Percentiles rank a stretch among this genome's conserved stretches.
Conservation (phyloP, 2,329 filamentous ascomycete species). For the Metarhizium humberi region DNA sequence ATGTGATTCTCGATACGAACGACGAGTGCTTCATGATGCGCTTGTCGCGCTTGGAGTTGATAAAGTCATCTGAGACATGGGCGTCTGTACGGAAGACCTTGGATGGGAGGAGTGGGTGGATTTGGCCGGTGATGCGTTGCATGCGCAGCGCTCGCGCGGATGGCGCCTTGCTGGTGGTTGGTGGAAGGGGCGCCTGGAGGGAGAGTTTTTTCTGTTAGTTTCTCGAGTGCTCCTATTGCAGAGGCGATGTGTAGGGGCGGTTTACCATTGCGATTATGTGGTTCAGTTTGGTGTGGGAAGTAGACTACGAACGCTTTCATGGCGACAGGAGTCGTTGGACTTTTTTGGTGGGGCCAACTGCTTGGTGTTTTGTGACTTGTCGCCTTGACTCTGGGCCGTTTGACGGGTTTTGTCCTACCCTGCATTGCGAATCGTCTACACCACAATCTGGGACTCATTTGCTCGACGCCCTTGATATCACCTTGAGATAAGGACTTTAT, state of each 20-base stretch:
- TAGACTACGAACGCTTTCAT: too few species aligned
- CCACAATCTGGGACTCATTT: not conserved
- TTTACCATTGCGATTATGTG: not conserved
- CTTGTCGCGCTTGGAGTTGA: constrained; percentile 74
- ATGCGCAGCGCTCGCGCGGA: constrained; percentile 48
- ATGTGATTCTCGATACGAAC: constrained; percentile 69
- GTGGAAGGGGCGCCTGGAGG: constrained; percentile 20
- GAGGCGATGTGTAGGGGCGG: not conserved
- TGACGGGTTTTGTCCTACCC: not conserved
- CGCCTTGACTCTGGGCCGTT: not conserved
- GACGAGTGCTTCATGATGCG: constrained; percentile 70
- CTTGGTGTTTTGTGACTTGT: not conserved
- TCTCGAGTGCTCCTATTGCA: not conserved
- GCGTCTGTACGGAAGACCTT: constrained; percentile 43
- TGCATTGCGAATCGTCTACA: not conserved
- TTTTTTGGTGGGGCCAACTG: not conserved
- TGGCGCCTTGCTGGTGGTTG: constrained; percentile 38
- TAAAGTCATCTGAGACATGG: constrained; percentile 47
- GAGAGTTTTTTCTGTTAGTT: not conserved
- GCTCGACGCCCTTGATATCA: not conserved
- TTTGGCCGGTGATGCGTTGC: constrained; percentile 37
- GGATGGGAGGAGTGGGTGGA: constrained; percentile 40
- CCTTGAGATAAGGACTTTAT: not conserved
- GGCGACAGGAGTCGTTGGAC: not conserved
- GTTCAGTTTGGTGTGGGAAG: not conserved